These are phyloP conservation scores for Neofusicoccum ribis DNA, from an alignment of 2,329 filamentous ascomycete genomes.

Conservation along the genomic window DNA sequence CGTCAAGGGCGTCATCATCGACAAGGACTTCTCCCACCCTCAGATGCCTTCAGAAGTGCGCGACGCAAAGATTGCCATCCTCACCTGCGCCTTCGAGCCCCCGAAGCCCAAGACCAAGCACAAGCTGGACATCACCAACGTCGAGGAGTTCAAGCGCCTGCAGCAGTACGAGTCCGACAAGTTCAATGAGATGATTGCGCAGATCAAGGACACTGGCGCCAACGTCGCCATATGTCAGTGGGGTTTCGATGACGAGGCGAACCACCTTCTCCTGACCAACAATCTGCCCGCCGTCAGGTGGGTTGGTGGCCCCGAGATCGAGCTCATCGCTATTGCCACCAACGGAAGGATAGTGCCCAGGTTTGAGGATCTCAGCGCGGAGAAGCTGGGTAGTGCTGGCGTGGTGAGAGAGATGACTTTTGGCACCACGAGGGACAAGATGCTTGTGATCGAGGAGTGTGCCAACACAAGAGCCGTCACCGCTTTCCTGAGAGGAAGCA, in stretches of 20 bases:
- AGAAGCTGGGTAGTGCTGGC: constrained; percentile 89
- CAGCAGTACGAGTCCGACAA: constrained; percentile 95
- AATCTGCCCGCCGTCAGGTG: constrained; percentile 92
- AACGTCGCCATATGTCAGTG: constrained; percentile 99
- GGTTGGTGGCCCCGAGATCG: constrained; percentile 97
- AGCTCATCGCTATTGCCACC: constrained; percentile 96
- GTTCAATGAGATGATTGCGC: constrained; percentile 97
- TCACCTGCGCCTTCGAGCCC: constrained; percentile 97
- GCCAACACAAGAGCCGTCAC: constrained; percentile 97
- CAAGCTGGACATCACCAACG: constrained; percentile 94
- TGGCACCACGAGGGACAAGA: constrained; percentile 97
- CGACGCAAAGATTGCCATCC: constrained; percentile 95
- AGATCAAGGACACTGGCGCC: constrained; percentile 95
- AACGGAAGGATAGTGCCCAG: constrained; percentile 96
- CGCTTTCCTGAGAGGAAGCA: constrained; percentile 93
- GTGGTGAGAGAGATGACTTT: constrained; percentile 94
- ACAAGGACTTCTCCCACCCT: constrained; percentile 99
- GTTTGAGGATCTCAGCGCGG: constrained; percentile 88
- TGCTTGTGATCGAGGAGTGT: constrained; percentile 99
- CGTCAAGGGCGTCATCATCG: constrained; percentile 96
- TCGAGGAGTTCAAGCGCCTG: constrained; percentile 97
- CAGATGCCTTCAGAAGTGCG: constrained; percentile 96
- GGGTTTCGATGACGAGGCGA: constrained; percentile 99
- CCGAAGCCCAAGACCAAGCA: constrained; percentile 99
- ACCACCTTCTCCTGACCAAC: constrained; percentile 95